Evolutionary conservation across 2,329 filamentous ascomycete species (phyloP).

Genomic region (Graphilbum ipis-grandicollis): DNA sequence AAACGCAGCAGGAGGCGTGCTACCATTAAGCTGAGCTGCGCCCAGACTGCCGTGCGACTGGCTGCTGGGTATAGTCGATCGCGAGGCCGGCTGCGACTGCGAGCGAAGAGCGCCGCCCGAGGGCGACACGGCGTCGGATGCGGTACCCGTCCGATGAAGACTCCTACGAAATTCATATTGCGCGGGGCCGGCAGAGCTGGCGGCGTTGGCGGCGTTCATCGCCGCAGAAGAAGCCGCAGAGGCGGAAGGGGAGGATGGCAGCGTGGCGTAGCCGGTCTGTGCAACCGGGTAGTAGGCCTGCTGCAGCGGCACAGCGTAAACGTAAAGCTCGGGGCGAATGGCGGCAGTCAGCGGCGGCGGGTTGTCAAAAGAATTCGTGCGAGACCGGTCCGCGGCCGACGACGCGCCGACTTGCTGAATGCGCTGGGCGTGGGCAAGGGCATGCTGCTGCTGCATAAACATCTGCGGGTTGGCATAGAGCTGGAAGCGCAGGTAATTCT

Average conservation of each 20-base stretch:
- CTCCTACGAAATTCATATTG: slow-evolving; percentile 37
- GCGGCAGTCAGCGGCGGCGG: slow-evolving; percentile 40
- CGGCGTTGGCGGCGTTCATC: too few species aligned
- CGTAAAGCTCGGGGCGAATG: slow-evolving; percentile 37
- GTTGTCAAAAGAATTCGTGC: slow-evolving; percentile 47
- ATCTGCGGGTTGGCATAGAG: slow-evolving; percentile 28
- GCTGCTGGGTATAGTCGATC: slow-evolving; percentile 18
- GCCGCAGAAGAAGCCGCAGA: too few species aligned
- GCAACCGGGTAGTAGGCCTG: slow-evolving; percentile 13
- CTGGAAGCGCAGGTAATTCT: slow-evolving; percentile 19
- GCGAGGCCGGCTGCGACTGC: slow-evolving; percentile 47
- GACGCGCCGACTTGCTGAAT: slow-evolving; percentile 21
- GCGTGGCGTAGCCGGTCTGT: slow-evolving; percentile 26
- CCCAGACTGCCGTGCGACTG: slow-evolving; percentile 10
- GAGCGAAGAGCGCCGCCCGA: slow-evolving; percentile 42
- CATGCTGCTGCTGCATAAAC: slow-evolving; percentile 23
- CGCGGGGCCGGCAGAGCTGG: slow-evolving; percentile 19
- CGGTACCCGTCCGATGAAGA: slow-evolving; percentile 33
- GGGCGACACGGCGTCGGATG: slow-evolving; percentile 28
- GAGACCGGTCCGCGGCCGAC: slow-evolving; percentile 28
- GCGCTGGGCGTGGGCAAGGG: slow-evolving; percentile 24
- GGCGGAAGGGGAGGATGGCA: slow-evolving; percentile 36
- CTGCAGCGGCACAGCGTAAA: slow-evolving; percentile 26
- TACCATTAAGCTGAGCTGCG: slow-evolving; percentile 11
- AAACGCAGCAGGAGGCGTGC: slow-evolving; percentile 16